These are phyloP conservation scores for Saitozyma sp. DNA, from an alignment of 768 basidiomycete species.

Conservation along the genomic window DNA sequence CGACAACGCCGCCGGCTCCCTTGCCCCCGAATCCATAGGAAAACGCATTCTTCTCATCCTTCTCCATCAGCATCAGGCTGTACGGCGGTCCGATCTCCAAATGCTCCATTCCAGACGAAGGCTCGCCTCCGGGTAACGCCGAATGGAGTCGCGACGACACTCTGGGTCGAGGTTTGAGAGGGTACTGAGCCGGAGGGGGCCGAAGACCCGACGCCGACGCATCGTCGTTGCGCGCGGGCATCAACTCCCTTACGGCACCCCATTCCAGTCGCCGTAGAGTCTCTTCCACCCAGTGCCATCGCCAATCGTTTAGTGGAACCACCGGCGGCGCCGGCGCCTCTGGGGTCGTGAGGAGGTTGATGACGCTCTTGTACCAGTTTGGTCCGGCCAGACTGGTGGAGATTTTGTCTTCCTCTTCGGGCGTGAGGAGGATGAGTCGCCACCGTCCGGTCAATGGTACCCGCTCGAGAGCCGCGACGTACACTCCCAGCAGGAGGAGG, in stretches of 20 bases:
- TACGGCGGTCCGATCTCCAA: slow-evolving; percentile 74
- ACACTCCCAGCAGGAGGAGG: slow-evolving; percentile 31
- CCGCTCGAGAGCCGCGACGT: slow-evolving; percentile 43
- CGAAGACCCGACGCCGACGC: not conserved
- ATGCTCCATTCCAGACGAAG: slow-evolving; percentile 42
- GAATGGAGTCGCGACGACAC: slow-evolving; percentile 67
- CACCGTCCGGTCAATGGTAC: slow-evolving; percentile 58
- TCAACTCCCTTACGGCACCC: slow-evolving; percentile 55
- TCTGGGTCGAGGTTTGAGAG: slow-evolving; percentile 79
- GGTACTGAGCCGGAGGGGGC: slow-evolving; percentile 72
- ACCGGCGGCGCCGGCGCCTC: slow-evolving; percentile 62
- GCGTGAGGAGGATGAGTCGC: slow-evolving; percentile 83
- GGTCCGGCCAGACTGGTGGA: slow-evolving; percentile 75
- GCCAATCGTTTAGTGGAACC: slow-evolving; percentile 79
- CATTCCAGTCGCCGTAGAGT: slow-evolving; percentile 75
- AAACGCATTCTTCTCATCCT: slow-evolving; percentile 86
- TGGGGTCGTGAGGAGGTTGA: slow-evolving; percentile 68
- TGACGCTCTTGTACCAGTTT: slow-evolving; percentile 83
- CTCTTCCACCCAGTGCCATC: slow-evolving; percentile 79
- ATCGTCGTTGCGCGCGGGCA: not conserved
- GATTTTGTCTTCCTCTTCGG: slow-evolving; percentile 88
- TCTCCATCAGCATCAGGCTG: slow-evolving; percentile 83
- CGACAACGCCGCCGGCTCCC: slow-evolving; percentile 87
- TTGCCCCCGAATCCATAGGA: slow-evolving; percentile 88
- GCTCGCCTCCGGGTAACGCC: slow-evolving; percentile 42